A percentile compares a stretch with the other conserved stretches of the same genome.
Conservation (phyloP, 352 stramenopile species). For the Pythium myriotylum region DNA sequence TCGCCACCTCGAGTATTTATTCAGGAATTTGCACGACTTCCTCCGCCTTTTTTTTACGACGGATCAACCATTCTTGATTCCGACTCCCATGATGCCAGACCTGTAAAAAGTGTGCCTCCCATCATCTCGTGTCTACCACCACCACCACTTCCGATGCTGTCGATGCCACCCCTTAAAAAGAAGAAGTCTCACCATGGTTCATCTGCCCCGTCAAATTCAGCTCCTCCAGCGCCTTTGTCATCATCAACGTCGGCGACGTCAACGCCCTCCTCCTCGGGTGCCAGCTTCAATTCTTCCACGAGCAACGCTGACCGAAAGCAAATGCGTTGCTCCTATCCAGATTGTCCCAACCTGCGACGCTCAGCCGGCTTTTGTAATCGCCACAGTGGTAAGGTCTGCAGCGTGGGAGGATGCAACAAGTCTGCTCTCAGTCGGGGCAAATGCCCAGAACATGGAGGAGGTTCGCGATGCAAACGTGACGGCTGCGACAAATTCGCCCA, state of each 20-base stretch:
- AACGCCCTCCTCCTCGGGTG: constrained; percentile 1
- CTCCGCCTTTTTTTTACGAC: constrained; percentile 72
- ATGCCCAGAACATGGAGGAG: constrained; percentile 84
- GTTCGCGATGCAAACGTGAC: constrained; percentile 81
- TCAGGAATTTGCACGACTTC: constrained; percentile 70
- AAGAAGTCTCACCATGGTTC: constrained; percentile 34
- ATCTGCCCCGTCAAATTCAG: background rate
- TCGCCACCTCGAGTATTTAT: constrained; percentile 77
- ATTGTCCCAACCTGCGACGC: constrained; percentile 76
- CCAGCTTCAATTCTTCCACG: background rate
- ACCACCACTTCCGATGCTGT: constrained; percentile 64
- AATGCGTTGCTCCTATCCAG: constrained; percentile 71
- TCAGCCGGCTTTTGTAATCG: constrained; percentile 83
- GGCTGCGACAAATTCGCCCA: constrained; percentile 87
- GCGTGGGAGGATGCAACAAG: constrained; percentile 66
- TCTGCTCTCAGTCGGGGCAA: constrained; percentile 80
- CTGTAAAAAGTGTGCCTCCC: constrained; percentile 29
- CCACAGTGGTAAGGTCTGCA: constrained; percentile 82
- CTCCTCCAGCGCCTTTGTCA: constrained; percentile 14
- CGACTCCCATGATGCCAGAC: constrained; percentile 30
- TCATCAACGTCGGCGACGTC: constrained; percentile 12
- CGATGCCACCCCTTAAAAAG: constrained; percentile 79
- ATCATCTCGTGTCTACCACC: constrained; percentile 62
- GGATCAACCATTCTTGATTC: constrained; percentile 25
- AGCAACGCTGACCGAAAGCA: constrained; percentile 57